phyloP scores from a whole-genome alignment of 2,329 filamentous ascomycete species.

The Alternaria metachromatica region DNA sequence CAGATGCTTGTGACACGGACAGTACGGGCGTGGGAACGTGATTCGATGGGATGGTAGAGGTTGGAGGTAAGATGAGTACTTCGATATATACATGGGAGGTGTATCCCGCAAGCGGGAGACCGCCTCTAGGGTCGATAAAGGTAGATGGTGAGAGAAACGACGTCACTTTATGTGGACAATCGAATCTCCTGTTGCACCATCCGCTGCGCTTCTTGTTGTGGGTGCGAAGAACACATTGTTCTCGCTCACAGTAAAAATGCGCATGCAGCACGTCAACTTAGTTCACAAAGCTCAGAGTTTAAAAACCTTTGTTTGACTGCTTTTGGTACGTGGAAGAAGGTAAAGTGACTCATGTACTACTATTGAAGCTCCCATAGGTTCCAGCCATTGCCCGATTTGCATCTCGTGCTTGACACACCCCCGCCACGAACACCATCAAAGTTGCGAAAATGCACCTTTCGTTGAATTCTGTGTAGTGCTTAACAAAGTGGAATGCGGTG shows the following conservation, averaged over 20 bases:
- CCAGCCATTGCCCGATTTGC: not conserved
- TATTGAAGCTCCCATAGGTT: not conserved
- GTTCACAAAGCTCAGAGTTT: not conserved
- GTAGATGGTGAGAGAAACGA: not conserved
- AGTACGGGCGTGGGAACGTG: not conserved
- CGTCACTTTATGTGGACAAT: not conserved
- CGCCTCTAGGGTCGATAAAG: not conserved
- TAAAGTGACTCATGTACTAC: not conserved
- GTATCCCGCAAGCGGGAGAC: not conserved
- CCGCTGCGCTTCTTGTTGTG: not conserved
- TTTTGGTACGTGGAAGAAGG: not conserved
- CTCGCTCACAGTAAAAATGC: not conserved
- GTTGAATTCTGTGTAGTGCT: not conserved
- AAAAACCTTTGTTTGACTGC: not conserved
- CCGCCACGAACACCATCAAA: not conserved
- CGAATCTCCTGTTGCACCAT: not conserved
- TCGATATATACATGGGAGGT: not conserved
- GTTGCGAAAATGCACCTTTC: not conserved
- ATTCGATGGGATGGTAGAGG: not conserved
- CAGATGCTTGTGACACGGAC: not conserved
- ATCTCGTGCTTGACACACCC: not conserved
- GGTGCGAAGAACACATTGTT: not conserved
- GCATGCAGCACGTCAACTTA: not conserved
- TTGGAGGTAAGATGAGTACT: not conserved
- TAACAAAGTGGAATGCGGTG: not conserved